phyloP scores from a whole-genome alignment of 1,284 basidiomycete genomes.

The Sutorius eximius region DNA sequence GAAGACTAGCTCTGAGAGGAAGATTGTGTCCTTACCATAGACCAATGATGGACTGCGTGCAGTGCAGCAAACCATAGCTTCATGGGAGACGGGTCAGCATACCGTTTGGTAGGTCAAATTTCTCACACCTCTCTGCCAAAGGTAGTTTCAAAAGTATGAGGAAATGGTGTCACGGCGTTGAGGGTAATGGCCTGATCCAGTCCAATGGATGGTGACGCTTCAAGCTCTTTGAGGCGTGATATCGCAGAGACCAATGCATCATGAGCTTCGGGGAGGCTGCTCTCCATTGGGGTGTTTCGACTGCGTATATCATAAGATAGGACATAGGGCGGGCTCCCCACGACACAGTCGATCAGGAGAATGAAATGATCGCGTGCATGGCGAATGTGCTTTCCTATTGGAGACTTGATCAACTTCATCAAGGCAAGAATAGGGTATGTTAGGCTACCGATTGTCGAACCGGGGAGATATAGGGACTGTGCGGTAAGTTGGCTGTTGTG shows the following conservation, averaged over 20 bases:
- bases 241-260: conserved; percentile 58
- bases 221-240: conserved; percentile 51
- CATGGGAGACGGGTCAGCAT: conserved; percentile 10
- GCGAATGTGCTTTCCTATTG: conserved; percentile 74
- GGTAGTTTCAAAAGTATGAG: conserved; percentile 71
- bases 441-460: conserved; percentile 74
- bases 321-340: conserved; percentile 49
- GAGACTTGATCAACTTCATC: not conserved
- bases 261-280: conserved; percentile 56
- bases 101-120: not conserved
- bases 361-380: conserved; percentile 80
- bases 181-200: conserved; percentile 61
- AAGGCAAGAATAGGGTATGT: not conserved
- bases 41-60: conserved; percentile 85
- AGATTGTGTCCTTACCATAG: conserved; percentile 57
- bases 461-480: conserved; percentile 68
- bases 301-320: conserved; percentile 74
- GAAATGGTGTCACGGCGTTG: conserved; percentile 76
- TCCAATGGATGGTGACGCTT: conserved; percentile 41
- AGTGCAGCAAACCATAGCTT: conserved; percentile 85
- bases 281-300: conserved; percentile 82
- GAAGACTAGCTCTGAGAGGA: conserved; percentile 1
- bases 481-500: conserved; percentile 68
- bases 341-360: conserved; percentile 58
- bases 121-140: conserved; percentile 72